Conservation (phyloP, 345 rosid species). For the Camelina hispida region DNA sequence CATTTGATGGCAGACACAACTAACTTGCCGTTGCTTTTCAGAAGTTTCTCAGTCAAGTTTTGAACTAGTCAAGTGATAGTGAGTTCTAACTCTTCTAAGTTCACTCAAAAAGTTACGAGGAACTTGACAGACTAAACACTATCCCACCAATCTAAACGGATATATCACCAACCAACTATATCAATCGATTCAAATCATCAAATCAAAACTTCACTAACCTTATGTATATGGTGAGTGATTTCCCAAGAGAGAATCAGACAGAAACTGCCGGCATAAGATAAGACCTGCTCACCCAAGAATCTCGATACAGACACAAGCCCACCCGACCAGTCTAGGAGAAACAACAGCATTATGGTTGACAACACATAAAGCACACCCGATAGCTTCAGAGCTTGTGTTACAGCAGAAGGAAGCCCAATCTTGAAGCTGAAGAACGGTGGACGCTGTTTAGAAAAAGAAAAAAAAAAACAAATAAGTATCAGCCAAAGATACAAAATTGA, state of each 20-base stretch:
- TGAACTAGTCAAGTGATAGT: neutral
- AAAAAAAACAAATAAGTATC: conserved; percentile 12
- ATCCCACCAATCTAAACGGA: neutral
- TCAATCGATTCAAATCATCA: conserved; percentile 4
- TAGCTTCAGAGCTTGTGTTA: conserved; percentile 59
- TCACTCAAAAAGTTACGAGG: neutral
- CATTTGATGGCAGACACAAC: conserved; percentile 7
- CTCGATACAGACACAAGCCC: conserved; percentile 50
- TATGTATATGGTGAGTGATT: conserved; percentile 74
- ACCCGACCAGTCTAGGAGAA: conserved; percentile 49
- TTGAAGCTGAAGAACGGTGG: conserved; percentile 85
- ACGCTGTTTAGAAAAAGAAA: conserved; percentile 55
- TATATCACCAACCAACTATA: neutral
- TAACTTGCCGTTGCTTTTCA: neutral
- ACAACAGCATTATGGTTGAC: conserved; percentile 53
- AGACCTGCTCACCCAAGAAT: conserved; percentile 60
- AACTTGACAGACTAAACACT: neutral
- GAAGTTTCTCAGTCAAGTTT: neutral
- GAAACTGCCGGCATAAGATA: conserved; percentile 61
- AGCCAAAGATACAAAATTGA: conserved; percentile 24
- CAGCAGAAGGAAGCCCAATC: conserved; percentile 74
- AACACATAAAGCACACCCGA: conserved; percentile 55
- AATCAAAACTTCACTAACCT: conserved; percentile 54
- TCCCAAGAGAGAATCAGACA: conserved; percentile 86
- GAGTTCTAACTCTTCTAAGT: neutral